Base-by-base conservation (phyloP, 148 eudicot genomes). In the Nepenthes mirabilis region DNA sequence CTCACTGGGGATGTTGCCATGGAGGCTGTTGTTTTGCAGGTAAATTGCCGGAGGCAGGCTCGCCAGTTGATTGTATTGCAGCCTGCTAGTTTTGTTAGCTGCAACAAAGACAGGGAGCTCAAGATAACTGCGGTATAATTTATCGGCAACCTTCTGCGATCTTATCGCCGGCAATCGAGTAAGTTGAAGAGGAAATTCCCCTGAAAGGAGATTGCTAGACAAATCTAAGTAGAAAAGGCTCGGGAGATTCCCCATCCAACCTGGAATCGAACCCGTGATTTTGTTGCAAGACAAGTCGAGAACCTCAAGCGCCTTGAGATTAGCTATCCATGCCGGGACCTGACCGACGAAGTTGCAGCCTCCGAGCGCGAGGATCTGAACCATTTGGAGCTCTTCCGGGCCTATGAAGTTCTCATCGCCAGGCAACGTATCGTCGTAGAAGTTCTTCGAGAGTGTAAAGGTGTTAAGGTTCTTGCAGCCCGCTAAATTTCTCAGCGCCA, bases 31-130 rank as follows among this genome's bases (percentile, higher is more conserved):
- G 62, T 36, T 56, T 32, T 47, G 34, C 6, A 77, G 59, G 43
- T 77, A 65, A 14, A 77, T 33, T 1, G 74, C 72, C 6, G 77
- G 74, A 1, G 77, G 81, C 5, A 77, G 59, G n/a, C 34, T 49
- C 9, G 72, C 35, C 2, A 70, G 58, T 36, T 50, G 64, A 56
- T 58, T 69, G 65, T 69, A 73, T 40, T 68, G 69, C 64, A 33
- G 60, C 32, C 5, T 8, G 11, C 61, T 58, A 14, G 62, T 45
- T 45, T 69, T 77, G 57, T 69, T 59, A 1, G 68, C 71, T 12
- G 47, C 40, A 4, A 69, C 61, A 40, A 65, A 72, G 1, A 77
- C 61, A 1, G 80, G 80, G 33, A 77, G 56, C 49, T 58, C 77
- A 32, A 72, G 32, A 49, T 58, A 55, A 23, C 23, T 69, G 12